Base-by-base conservation (phyloP, 257 asterid genomes). In the Nicotiana paniculata region DNA sequence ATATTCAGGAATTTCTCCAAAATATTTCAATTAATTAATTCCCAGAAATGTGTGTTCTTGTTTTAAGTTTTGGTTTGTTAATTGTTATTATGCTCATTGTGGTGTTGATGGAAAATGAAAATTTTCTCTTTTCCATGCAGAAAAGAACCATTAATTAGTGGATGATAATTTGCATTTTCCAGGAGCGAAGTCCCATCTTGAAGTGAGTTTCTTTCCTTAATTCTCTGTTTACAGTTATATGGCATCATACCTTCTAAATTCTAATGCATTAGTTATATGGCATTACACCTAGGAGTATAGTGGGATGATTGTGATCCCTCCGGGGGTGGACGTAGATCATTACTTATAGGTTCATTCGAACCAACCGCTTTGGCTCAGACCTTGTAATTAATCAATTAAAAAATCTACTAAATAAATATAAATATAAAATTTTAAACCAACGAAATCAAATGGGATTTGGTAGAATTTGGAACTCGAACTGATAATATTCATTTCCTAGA, bases 141-240 rank as follows among this genome's bases (percentile, higher is more conserved):
- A 70, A 46, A 83, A 28, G n/a, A 74, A 55, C 24, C 16, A 11
- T 24, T 77, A 77, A 10, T 24, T 79, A 79, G 87, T 65, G 72
- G 84, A 87, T 89, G 91, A 81, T 58, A 77, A 21, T 62, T 62
- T 17, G 11, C 26, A 62, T 15, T 57, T 65, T 72, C 32, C 83
- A 57, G 85, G 81, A 48, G 55, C 84, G 81, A 84, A 82, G 76
- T 85, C 86, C 35, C 90, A 81, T 39, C 54, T 88, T 64, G 87
- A 88, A 78, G 90, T 87, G 82, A 79, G 84, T 77, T 63, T 51
- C 35, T 62, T 24, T 62, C 43, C 43, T 21, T 21, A 21, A 21
- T 37, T 37, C 43, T 37, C 43, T 1, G 9, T 37, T 37, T 37
- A 8, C 0, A 37, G 43, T 37, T 37, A 37, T 8, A 9, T 9